Evolutionary conservation across 2,329 filamentous ascomycete species (phyloP), one percentile per base, ranked within the genome.

Genomic region (Fusarium virguliforme): DNA sequence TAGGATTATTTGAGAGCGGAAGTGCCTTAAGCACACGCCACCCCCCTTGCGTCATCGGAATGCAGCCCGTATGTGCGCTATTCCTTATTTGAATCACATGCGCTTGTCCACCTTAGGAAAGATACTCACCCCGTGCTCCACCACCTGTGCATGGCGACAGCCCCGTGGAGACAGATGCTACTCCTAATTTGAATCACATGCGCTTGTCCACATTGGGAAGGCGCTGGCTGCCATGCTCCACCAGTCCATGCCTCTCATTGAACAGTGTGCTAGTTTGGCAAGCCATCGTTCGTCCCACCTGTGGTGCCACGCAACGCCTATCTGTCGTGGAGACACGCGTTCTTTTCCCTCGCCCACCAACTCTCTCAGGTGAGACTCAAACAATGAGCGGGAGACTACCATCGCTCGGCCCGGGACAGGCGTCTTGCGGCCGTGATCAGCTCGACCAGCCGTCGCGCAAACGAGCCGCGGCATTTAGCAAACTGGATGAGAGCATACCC

Each of bases 401-500:
- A 18, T 8, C n/a, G 10, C n/a, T 8, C n/a, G 38, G n/a, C 4
- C 38, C 38, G 38, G n/a, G 4, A 0, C 38, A 40, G n/a, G 38
- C 8, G 3, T 40, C 38, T 18, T 40, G 7, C 38, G 38, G 8
- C 38, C 38, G 22, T 7, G 18, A 10, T 40, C 38, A 5, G 38
- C 38, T 40, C n/a, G 15, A 4, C 18, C 18, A 18, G 18, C 18
- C 4, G n/a, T 40, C n/a, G 8, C 38, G 15, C 38, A 18, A 8
- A 3, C n/a, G 38, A n/a, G 22, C 8, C 8, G 53, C 24, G 35
- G 53, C 53, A 28, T 32, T 32, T 9, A 41, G 24, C 10, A 40
- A 22, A 40, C 38, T 40, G 6, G 15, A 40, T 6, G 28, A 48
- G 51, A n/a, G 38, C 22, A 62, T 62, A 8, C 60, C 60, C 4